These are phyloP conservation scores for Penicillium paradoxum DNA, from an alignment of 495 filamentous ascomycete species.

Conservation along the genomic window DNA sequence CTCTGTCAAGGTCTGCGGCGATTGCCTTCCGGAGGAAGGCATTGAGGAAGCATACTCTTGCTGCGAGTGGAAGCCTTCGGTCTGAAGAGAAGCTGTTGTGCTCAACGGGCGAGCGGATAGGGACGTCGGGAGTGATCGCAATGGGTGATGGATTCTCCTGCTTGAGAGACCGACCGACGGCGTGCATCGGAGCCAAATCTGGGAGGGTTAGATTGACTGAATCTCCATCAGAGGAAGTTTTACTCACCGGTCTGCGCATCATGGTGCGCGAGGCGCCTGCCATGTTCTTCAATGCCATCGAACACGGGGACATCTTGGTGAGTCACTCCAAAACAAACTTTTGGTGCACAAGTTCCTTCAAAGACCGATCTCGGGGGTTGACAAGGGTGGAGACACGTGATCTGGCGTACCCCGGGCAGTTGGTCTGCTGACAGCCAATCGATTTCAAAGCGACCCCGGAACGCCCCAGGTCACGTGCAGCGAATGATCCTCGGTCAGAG, in stretches of 20 bases:
- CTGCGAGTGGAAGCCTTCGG: constrained; percentile 1
- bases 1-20: constrained; percentile 77
- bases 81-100: not conserved
- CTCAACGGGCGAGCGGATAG: not conserved
- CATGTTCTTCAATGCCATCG: not conserved
- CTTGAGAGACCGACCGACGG: not conserved
- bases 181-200: constrained; percentile 1
- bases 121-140: not conserved
- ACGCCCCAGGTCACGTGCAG: not conserved
- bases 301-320: constrained; percentile 2
- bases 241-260: not conserved
- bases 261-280: not conserved
- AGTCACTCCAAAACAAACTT: constrained; percentile 1
- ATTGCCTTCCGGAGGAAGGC: not conserved
- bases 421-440: not conserved
- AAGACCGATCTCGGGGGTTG: not conserved
- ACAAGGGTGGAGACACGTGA: not conserved
- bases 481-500: not conserved
- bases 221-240: not conserved
- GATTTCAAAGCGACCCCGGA: constrained; percentile 3
- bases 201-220: not conserved
- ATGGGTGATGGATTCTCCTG: not conserved
- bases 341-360: not conserved
- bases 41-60: not conserved
- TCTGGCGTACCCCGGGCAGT: not conserved